These are phyloP conservation scores for Xylaria hypoxylon DNA, from an alignment of 2,329 filamentous ascomycete species.

Conservation along the genomic window DNA sequence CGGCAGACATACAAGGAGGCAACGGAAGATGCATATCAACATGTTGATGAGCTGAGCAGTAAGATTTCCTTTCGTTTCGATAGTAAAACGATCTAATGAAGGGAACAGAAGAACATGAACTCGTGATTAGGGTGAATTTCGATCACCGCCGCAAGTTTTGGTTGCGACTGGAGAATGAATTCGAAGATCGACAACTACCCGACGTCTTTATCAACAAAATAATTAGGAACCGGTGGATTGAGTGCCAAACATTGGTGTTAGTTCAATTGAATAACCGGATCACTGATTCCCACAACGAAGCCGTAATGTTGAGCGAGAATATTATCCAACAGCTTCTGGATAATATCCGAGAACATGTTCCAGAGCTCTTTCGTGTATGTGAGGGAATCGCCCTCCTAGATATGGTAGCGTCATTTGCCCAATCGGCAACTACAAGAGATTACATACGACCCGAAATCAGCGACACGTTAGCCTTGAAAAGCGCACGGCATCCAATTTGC, in stretches of 20 bases:
- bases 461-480: constrained; percentile 76
- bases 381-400: constrained; percentile 89
- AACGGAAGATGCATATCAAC: constrained; percentile 79
- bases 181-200: constrained; percentile 71
- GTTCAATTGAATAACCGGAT: constrained; percentile 85
- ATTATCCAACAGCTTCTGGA: constrained; percentile 78
- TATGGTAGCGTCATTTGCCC: constrained; percentile 82
- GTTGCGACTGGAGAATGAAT: constrained; percentile 73
- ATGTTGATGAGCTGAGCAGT: constrained; percentile 77
- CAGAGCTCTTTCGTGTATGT: constrained; percentile 82
- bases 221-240: constrained; percentile 77
- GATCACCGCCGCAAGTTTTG: constrained; percentile 85
- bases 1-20: constrained; percentile 91
- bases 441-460: constrained; percentile 76
- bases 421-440: constrained; percentile 72
- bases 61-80: constrained; percentile 39
- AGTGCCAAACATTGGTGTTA: constrained; percentile 88
- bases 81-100: constrained; percentile 11
- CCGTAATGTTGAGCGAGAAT: constrained; percentile 83
- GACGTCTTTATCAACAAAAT: constrained; percentile 81
- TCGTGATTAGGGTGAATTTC: constrained; percentile 76
- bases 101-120: constrained; percentile 62
- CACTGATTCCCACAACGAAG: constrained; percentile 83
- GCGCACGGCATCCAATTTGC: constrained; percentile 80
- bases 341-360: constrained; percentile 77